These are phyloP conservation scores for Verticillium isaacii DNA, from an alignment of 2,329 filamentous ascomycete genomes.

Conservation along the genomic window DNA sequence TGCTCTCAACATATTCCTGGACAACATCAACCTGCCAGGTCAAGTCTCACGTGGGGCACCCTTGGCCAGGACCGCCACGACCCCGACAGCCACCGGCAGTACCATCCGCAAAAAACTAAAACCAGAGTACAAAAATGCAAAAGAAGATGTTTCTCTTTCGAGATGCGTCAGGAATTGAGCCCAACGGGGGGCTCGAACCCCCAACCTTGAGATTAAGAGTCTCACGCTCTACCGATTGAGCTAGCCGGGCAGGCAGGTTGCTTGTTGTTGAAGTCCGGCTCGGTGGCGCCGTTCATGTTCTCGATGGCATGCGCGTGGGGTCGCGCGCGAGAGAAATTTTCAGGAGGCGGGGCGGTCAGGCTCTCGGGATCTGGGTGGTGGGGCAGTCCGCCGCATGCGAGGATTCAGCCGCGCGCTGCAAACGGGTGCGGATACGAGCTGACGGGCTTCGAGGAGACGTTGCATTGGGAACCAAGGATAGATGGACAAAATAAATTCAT, in stretches of 20 bases:
- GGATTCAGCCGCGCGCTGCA: neutral
- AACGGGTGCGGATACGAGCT: neutral
- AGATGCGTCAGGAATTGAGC: conserved; percentile 3
- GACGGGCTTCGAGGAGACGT: neutral
- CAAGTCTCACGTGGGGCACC: no score
- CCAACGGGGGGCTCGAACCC: conserved; percentile 38
- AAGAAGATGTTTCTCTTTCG: neutral
- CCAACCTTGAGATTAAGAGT: conserved; percentile 61
- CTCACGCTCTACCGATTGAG: conserved; percentile 72
- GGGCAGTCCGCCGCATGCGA: neutral
- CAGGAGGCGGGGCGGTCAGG: no score
- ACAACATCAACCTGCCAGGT: no score
- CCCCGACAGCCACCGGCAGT: no score
- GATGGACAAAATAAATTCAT: neutral
- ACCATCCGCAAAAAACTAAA: no score
- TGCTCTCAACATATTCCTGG: no score
- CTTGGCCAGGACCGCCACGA: no score
- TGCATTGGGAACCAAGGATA: neutral
- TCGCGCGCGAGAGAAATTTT: neutral
- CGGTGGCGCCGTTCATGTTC: neutral
- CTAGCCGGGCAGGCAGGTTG: conserved; percentile 43
- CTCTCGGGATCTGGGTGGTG: neutral
- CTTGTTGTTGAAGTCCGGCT: neutral
- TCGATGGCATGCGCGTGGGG: neutral
- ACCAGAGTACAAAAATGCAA: neutral